A percentile compares a stretch with the other conserved stretches of the same genome.
Conservation (phyloP, 352 stramenopile species). For the Thalassiosira exigua region DNA sequence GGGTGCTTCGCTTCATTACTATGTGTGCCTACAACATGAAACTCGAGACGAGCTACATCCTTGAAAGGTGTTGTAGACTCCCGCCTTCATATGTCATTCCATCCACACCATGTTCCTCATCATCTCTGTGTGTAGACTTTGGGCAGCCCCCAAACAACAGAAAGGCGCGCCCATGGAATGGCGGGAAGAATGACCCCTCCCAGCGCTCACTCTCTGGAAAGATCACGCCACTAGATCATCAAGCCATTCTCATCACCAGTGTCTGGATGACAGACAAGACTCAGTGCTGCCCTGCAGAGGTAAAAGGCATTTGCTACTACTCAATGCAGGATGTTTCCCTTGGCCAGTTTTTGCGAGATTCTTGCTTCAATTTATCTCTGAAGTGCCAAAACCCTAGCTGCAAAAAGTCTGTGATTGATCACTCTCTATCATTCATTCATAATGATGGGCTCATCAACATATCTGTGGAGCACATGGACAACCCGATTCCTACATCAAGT, state of each 20-base stretch:
- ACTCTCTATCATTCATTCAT: conserved; percentile 86
- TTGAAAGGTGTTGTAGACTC: conserved; percentile 87
- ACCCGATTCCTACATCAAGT: conserved; percentile 70
- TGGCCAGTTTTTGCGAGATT: conserved; percentile 87
- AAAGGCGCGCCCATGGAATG: conserved; percentile 82
- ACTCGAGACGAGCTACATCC: conserved; percentile 94
- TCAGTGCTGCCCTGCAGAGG: conserved; percentile 86
- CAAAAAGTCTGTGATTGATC: conserved; percentile 86
- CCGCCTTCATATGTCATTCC: conserved; percentile 69
- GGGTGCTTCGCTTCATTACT: conserved; percentile 89
- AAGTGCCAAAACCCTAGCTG: conserved; percentile 80
- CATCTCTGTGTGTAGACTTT: conserved; percentile 82
- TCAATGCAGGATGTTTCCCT: conserved; percentile 86
- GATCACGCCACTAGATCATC: conserved; percentile 84
- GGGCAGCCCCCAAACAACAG: conserved; percentile 65
- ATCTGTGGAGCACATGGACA: conserved; percentile 81
- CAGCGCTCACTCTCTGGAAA: conserved; percentile 74
- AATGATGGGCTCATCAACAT: conserved; percentile 86
- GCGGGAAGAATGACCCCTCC: conserved; percentile 70
- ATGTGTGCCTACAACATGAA: conserved; percentile 95
- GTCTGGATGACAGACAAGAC: conserved; percentile 86
- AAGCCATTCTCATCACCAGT: conserved; percentile 86
- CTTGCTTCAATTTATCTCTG: conserved; percentile 87
- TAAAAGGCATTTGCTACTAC: conserved; percentile 89
- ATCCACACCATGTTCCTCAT: conserved; percentile 63